phyloP scores from a whole-genome alignment of 352 stramenopile species.

The Thalassiosira exigua region DNA sequence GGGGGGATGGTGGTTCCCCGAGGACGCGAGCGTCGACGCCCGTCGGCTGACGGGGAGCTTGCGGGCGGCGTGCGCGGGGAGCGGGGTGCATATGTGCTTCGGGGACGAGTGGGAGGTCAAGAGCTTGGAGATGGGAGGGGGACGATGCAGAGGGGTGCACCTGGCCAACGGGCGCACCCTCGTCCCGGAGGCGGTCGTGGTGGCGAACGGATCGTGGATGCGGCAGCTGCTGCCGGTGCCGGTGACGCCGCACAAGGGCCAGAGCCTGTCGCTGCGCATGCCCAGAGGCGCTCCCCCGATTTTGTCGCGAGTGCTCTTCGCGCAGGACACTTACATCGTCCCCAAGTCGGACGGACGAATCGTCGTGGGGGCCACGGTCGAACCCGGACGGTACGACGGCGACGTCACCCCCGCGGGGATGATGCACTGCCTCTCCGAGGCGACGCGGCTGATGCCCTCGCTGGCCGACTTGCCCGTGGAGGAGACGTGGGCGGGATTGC shows the following conservation, averaged over 20 bases:
- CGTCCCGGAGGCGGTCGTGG: constrained; percentile 59
- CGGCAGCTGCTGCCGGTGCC: constrained; percentile 77
- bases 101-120: constrained; percentile 70
- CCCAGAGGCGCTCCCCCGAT: constrained; percentile 60
- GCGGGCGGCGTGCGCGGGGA: constrained; percentile 66
- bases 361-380: constrained; percentile 87
- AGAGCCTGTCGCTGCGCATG: constrained; percentile 78
- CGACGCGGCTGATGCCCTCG: constrained; percentile 67
- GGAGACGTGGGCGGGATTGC: constrained; percentile 86
- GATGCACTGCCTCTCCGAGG: constrained; percentile 77
- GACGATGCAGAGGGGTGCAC: constrained; percentile 62
- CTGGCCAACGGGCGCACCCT: constrained; percentile 63
- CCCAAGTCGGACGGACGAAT: constrained; percentile 84
- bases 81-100: constrained; percentile 74
- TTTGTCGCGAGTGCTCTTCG: constrained; percentile 78
- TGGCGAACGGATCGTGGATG: constrained; percentile 85
- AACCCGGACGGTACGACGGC: constrained; percentile 77
- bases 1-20: constrained; percentile 84
- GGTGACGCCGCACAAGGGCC: constrained; percentile 81
- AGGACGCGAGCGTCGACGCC: constrained; percentile 82
- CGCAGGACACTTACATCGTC: constrained; percentile 85
- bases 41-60: constrained; percentile 68
- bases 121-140: constrained; percentile 65
- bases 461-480: constrained; percentile 82
- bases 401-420: constrained; percentile 78